Percentiles rank a stretch among this genome's conserved stretches.
Conservation (phyloP, 208 protist genomes). For the Trypanosomatidae sp. region DNA sequence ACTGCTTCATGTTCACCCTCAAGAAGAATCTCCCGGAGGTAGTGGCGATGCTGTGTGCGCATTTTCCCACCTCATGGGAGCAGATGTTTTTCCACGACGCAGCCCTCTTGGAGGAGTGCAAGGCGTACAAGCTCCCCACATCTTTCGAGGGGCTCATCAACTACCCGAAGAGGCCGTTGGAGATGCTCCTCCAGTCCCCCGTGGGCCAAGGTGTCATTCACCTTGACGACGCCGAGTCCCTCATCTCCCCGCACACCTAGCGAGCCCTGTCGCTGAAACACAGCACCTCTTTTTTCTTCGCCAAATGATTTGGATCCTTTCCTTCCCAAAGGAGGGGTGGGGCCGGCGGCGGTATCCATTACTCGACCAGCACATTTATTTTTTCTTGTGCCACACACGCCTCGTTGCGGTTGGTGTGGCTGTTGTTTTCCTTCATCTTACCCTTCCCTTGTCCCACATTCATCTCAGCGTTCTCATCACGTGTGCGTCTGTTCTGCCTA, state of each 20-base stretch:
- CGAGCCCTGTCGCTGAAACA: too few species aligned
- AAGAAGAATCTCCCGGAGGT: constrained; percentile 84
- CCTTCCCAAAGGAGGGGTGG: neutral
- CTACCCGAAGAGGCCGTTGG: constrained; percentile 77
- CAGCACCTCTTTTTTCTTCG: neutral
- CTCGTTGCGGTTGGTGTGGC: neutral
- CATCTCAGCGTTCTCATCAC: neutral
- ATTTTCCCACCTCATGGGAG: constrained; percentile 88
- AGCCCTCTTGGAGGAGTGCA: constrained; percentile 47
- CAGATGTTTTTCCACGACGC: constrained; percentile 74
- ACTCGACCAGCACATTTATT: neutral
- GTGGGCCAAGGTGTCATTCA: constrained; percentile 70
- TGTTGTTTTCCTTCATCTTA: neutral
- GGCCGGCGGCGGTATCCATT: neutral
- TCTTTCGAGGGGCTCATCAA: constrained; percentile 67
- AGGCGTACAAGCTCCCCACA: constrained; percentile 24
- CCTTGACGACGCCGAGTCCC: constrained; percentile 50
- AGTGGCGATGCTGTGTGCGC: constrained; percentile 83
- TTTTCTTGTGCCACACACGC: neutral
- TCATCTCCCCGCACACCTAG: constrained; percentile 26
- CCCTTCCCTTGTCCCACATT: neutral
- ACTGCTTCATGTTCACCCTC: constrained; percentile 97
- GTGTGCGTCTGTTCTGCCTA: neutral
- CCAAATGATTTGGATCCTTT: neutral
- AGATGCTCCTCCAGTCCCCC: constrained; percentile 86